These are phyloP conservation scores for Neofusicoccum laricinum DNA, from an alignment of 2,329 filamentous ascomycete species.

Conservation along the genomic window DNA sequence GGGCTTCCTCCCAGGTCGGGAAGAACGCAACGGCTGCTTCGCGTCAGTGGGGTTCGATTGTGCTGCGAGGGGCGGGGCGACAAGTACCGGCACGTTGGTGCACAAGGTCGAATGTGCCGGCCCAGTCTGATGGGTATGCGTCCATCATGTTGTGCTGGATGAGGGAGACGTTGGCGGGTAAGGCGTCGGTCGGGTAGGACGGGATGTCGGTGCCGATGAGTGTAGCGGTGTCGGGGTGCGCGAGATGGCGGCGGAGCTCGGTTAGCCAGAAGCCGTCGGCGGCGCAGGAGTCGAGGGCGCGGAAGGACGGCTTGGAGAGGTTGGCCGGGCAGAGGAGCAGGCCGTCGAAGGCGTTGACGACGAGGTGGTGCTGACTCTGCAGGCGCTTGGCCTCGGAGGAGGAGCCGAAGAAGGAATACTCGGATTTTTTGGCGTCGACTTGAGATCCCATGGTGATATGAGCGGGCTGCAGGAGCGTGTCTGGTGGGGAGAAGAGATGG, in stretches of 20 bases:
- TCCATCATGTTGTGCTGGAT: background rate
- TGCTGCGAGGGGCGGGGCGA: background rate
- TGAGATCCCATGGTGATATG: no score
- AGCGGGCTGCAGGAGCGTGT: no score
- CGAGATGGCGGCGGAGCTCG: background rate
- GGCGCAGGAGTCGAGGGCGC: background rate
- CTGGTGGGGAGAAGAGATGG: no score
- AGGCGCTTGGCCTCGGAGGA: constrained; percentile 15
- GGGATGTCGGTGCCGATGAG: background rate
- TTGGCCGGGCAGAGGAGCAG: background rate
- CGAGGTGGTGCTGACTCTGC: background rate
- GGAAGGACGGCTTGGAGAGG: background rate
- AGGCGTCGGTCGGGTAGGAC: background rate
- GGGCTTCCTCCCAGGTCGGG: background rate
- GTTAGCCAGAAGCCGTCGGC: background rate
- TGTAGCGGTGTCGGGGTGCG: background rate
- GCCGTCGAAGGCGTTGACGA: background rate
- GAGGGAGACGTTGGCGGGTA: background rate
- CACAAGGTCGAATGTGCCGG: background rate
- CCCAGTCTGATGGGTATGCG: background rate
- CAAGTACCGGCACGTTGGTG: background rate
- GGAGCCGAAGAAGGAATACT: background rate
- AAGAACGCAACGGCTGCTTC: background rate
- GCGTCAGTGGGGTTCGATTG: no score
- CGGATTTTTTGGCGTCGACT: no score